These are phyloP conservation scores for Prunus dulcis DNA, from an alignment of 306 rosid species.

Conservation along the genomic window DNA sequence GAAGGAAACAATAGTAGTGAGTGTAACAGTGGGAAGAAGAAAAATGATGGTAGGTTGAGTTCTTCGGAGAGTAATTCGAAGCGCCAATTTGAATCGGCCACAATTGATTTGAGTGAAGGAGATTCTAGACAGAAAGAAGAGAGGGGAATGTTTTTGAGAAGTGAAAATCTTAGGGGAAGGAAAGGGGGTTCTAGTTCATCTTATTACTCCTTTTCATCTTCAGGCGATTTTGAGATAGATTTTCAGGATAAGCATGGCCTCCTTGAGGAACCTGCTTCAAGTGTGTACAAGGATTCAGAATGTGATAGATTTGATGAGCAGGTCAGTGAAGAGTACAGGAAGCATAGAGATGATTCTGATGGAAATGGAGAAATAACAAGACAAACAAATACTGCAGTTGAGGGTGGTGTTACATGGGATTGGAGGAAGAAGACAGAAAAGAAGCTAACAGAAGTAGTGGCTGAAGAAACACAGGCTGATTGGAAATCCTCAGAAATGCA, in stretches of 20 bases:
- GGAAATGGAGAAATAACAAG: conserved; percentile 25
- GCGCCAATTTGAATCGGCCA: not conserved
- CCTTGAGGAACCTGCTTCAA: conserved; percentile 43
- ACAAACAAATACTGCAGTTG: conserved; percentile 32
- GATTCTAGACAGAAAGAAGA: conserved; percentile 29
- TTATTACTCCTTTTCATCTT: conserved; percentile 66
- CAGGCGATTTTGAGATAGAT: conserved; percentile 63
- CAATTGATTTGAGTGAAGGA: conserved; percentile 33
- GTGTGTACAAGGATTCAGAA: conserved; percentile 35
- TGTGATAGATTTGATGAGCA: conserved; percentile 28
- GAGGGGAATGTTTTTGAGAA: conserved; percentile 26
- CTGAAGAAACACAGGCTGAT: conserved; percentile 36
- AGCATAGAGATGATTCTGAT: conserved; percentile 23
- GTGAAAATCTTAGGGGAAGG: conserved; percentile 36
- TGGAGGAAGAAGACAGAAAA: conserved; percentile 70
- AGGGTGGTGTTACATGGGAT: conserved; percentile 44
- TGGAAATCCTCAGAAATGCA: conserved; percentile 41
- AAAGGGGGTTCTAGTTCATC: conserved; percentile 79
- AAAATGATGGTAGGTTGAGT: not conserved
- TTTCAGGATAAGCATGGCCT: conserved; percentile 47
- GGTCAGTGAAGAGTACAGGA: conserved; percentile 36
- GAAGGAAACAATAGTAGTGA: conserved; percentile 23
- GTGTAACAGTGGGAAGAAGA: conserved; percentile 21
- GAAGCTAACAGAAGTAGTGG: conserved; percentile 37
- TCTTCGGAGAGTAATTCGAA: conserved; percentile 21